Percentiles rank a stretch among this genome's conserved stretches.
Evolutionary conservation across 2,329 filamentous ascomycete genomes (phyloP).

Genomic region (Davidsoniella eucalypti): DNA sequence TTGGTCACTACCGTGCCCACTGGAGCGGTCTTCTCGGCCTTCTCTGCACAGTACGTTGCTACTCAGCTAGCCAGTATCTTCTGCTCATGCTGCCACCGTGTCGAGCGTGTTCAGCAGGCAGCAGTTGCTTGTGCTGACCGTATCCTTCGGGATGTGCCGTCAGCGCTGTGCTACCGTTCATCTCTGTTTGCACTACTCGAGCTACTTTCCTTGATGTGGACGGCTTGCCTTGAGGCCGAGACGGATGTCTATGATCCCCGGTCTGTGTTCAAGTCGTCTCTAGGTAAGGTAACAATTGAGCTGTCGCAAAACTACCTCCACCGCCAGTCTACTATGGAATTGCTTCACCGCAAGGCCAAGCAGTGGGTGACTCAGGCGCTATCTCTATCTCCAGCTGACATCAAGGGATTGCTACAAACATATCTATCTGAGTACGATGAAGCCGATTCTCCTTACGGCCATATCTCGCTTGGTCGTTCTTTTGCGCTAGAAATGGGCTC

Average conservation of each 20-base stretch:
- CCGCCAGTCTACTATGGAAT: constrained; percentile 62
- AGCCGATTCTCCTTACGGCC: constrained; percentile 65
- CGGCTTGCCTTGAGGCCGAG: constrained; percentile 82
- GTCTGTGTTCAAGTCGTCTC: constrained; percentile 59
- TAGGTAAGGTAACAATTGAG: constrained; percentile 67
- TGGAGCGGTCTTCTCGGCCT: constrained; percentile 27
- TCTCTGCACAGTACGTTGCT: constrained; percentile 84
- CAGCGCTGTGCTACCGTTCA: constrained; percentile 72
- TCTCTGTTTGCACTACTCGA: constrained; percentile 89
- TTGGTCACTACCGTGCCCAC: no score
- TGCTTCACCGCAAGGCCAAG: constrained; percentile 59
- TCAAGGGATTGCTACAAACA: constrained; percentile 89
- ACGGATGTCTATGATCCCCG: constrained; percentile 85
- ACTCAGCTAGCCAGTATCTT: constrained; percentile 75
- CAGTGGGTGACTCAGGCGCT: constrained; percentile 68
- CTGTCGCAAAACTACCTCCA: constrained; percentile 87
- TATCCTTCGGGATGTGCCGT: constrained; percentile 72
- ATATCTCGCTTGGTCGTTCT: constrained; percentile 80
- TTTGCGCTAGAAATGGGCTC: constrained; percentile 90
- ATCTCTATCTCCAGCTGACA: constrained; percentile 73
- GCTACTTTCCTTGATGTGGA: constrained; percentile 86
- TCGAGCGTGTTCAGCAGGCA: constrained; percentile 77
- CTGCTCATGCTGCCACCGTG: constrained; percentile 80
- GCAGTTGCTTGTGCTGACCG: constrained; percentile 70
- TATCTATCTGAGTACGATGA: constrained; percentile 93